Conservation (phyloP, 1,139 yeast species). For the Blastobotrys serpentis region DNA sequence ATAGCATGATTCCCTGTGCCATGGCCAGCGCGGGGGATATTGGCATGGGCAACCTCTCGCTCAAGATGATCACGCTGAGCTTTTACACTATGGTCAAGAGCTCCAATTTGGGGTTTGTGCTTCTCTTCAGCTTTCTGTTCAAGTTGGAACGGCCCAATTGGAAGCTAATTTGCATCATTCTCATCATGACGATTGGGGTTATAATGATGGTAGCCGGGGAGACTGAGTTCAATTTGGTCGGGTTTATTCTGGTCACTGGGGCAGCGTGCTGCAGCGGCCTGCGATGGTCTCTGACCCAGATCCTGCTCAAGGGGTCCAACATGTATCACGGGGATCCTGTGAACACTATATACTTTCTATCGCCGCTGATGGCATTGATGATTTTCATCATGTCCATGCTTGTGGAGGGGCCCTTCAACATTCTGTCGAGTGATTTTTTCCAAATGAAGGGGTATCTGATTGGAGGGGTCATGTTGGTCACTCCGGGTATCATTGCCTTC, state of each 20-base stretch:
- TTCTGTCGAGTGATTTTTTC: conserved; percentile 63
- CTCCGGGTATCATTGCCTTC: conserved; percentile 87
- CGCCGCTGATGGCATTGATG: conserved; percentile 76
- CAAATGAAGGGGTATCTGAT: conserved; percentile 49
- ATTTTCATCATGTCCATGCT: conserved; percentile 59
- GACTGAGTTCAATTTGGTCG: conserved; percentile 46
- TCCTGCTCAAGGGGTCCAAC: conserved; percentile 52
- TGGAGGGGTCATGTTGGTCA: conserved; percentile 58
- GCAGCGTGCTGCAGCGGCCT: conserved; percentile 86
- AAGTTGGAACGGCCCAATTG: conserved; percentile 69
- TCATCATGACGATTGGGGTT: conserved; percentile 79
- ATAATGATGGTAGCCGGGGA: conserved; percentile 75
- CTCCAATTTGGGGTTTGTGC: conserved; percentile 79
- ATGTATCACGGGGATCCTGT: conserved; percentile 48
- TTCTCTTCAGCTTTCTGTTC: conserved; percentile 80
- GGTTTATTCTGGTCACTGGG: conserved; percentile 67
- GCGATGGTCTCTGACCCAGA: conserved; percentile 92
- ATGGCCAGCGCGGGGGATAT: conserved; percentile 89
- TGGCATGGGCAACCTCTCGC: conserved; percentile 85
- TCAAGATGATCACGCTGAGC: conserved; percentile 73
- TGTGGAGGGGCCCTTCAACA: conserved; percentile 63
- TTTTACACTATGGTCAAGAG: conserved; percentile 94
- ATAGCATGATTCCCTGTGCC: conserved; percentile 78
- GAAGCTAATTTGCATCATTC: conserved; percentile 65
- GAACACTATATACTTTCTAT: conserved; percentile 73